A percentile compares a stretch with the other conserved stretches of the same genome.
Conservation (phyloP, 2,329 filamentous ascomycete genomes). For the Beauveria brongniartii region DNA sequence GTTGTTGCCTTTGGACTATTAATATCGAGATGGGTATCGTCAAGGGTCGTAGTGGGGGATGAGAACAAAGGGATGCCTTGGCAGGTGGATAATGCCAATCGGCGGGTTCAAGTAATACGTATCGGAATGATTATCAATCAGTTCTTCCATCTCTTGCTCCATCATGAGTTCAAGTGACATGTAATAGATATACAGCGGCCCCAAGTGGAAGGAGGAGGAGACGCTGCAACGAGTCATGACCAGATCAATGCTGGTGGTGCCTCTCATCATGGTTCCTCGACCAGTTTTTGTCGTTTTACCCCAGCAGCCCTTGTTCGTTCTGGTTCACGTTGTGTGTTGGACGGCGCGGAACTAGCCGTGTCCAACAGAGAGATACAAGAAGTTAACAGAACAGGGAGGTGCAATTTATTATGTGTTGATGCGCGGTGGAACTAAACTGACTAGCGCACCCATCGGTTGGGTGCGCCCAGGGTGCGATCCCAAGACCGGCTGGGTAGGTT, state of each 20-base stretch:
- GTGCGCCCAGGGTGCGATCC: background rate
- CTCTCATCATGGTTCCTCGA: background rate
- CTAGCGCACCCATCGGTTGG: background rate
- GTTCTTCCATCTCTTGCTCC: background rate
- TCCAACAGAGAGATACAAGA: background rate
- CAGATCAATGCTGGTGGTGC: background rate
- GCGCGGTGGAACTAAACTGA: background rate
- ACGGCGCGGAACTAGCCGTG: background rate
- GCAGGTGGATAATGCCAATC: constrained; percentile 1
- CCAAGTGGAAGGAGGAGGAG: background rate
- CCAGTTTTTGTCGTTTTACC: background rate
- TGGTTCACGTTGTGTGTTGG: background rate
- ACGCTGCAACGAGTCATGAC: background rate
- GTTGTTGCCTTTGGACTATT: background rate
- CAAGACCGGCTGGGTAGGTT: background rate
- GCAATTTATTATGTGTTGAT: background rate
- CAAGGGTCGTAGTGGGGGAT: background rate
- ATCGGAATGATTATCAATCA: background rate
- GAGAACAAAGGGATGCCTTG: background rate
- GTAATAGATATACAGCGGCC: background rate
- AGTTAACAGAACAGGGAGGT: background rate
- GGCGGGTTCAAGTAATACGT: background rate
- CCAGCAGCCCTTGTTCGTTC: background rate
- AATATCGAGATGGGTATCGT: background rate
- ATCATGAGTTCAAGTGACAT: background rate